Base-by-base conservation (phyloP, 148 eudicot genomes). In the Pouteria glomerata region DNA sequence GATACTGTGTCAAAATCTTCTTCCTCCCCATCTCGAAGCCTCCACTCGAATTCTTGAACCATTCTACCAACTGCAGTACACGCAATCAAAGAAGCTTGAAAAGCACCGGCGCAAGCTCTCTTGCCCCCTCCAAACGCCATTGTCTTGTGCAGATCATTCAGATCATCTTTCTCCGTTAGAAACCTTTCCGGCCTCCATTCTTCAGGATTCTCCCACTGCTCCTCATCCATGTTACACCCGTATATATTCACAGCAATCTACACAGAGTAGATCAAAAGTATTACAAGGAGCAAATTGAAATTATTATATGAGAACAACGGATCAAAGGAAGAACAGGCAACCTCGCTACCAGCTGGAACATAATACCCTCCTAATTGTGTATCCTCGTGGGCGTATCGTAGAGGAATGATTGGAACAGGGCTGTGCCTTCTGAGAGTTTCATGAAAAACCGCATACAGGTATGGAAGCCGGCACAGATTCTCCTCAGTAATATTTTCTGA, bases 61-160 rank as follows among this genome's bases (percentile, higher is more conserved):
- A 91, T 57, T 73, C 98, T 84, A 0, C 85, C 97, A 34, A 95
- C 86, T 0, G 90, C 69, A 5, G 82, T 70, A 69, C 93, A 84
- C 3, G 87, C 59, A 29, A 91, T 80, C 27, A 76, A 16, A 88
- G 83, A 85, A 2, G 93, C 97, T 52, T 91, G 90, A 15, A 85
- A 85, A 60, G 99, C 73, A 41, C 99, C 99, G 0, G 97, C 85
- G 69, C 99, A 95, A 8, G 84, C 83, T 71, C 99, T 77, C 70
- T 86, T 95, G 3, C 97, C 99, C 7, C 83, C 97, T 64, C 99
- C 99, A 58, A 95, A 95, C 1, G 99, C 89, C 93, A 91, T 84
- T 1, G 99, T 95, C 78, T 87, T 89, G 79, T 76, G 81, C 69
- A 95, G 66, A 59, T 95, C 97, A 60, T 70, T 77, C 0, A 75